Evolutionary conservation across 2,329 filamentous ascomycete genomes (phyloP).

Genomic region (Lecanicillium sp.): DNA sequence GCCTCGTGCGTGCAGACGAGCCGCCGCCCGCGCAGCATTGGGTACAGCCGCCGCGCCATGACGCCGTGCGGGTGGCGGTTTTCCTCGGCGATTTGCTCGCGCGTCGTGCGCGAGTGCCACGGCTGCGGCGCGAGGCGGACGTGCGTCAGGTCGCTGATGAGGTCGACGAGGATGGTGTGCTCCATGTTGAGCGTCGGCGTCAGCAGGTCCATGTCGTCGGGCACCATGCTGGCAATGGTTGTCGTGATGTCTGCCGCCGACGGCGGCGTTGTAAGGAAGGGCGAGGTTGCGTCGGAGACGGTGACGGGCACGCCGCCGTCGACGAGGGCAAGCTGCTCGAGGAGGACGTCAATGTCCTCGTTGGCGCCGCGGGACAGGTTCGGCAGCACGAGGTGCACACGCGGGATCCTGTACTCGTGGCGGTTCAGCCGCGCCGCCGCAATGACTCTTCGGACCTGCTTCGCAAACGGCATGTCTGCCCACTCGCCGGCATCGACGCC

Average conservation of each 20-base stretch:
- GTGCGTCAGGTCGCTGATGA: slow-evolving; percentile 33
- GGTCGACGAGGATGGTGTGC: slow-evolving; percentile 31
- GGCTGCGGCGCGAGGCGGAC: slow-evolving; percentile 21
- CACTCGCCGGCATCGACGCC: slow-evolving; percentile 24
- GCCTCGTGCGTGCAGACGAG: slow-evolving; percentile 31
- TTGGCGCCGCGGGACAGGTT: slow-evolving; percentile 20
- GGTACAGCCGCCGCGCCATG: slow-evolving; percentile 28
- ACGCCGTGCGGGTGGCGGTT: slow-evolving; percentile 18
- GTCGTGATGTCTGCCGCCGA: slow-evolving; percentile 13
- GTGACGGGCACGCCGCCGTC: slow-evolving; percentile 23
- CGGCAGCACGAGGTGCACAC: slow-evolving; percentile 26
- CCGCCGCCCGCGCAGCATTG: slow-evolving; percentile 21
- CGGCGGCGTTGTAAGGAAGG: slow-evolving; percentile 15
- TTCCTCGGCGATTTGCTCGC: slow-evolving; percentile 27
- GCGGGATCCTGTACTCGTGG: slow-evolving; percentile 28
- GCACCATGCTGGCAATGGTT: slow-evolving; percentile 23
- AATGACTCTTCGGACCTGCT: slow-evolving; percentile 23
- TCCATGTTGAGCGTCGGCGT: slow-evolving; percentile 31
- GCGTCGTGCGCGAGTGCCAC: slow-evolving; percentile 25
- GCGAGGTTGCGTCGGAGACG: slow-evolving; percentile 21
- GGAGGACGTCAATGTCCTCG: slow-evolving; percentile 22
- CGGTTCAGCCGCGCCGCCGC: slow-evolving; percentile 27
- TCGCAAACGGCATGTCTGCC: slow-evolving; percentile 25
- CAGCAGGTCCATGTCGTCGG: slow-evolving; percentile 22
- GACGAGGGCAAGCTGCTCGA: slow-evolving; percentile 21